Conservation (phyloP, 2,329 filamentous ascomycete species). For the Fusarium camptoceras region DNA sequence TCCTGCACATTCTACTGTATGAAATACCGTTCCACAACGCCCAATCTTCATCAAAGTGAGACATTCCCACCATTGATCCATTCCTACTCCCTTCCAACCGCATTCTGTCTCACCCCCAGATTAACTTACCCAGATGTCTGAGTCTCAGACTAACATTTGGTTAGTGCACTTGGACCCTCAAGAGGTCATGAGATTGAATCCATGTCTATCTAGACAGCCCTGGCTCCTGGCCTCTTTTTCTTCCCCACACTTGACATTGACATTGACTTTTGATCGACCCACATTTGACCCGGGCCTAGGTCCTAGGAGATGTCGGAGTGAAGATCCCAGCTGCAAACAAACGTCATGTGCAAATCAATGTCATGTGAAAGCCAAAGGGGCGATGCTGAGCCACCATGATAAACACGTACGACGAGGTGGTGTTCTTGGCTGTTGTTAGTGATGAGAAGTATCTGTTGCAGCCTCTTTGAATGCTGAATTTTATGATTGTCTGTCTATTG, state of each 20-base stretch:
- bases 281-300: conserved; percentile 20
- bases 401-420: conserved; percentile 20
- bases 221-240: conserved; percentile 1
- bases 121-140: background rate
- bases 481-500: background rate
- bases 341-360: conserved; percentile 39
- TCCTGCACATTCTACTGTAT: background rate
- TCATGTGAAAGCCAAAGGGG: conserved; percentile 42
- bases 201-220: conserved; percentile 7
- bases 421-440: conserved; percentile 8
- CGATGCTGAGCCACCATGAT: conserved; percentile 32
- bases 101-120: conserved; percentile 23
- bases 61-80: background rate
- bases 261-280: conserved; percentile 23
- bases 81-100: background rate
- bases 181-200: conserved; percentile 22
- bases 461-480: background rate
- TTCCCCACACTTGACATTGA: conserved; percentile 26
- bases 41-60: conserved; percentile 1
- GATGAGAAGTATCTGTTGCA: background rate
- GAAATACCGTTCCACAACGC: background rate
- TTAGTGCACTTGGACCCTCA: conserved; percentile 6
- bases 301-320: conserved; percentile 9
- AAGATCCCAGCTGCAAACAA: conserved; percentile 18
- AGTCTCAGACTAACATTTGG: conserved; percentile 5